phyloP scores from a whole-genome alignment of 495 filamentous ascomycete genomes.

The Podospora fimiseda region DNA sequence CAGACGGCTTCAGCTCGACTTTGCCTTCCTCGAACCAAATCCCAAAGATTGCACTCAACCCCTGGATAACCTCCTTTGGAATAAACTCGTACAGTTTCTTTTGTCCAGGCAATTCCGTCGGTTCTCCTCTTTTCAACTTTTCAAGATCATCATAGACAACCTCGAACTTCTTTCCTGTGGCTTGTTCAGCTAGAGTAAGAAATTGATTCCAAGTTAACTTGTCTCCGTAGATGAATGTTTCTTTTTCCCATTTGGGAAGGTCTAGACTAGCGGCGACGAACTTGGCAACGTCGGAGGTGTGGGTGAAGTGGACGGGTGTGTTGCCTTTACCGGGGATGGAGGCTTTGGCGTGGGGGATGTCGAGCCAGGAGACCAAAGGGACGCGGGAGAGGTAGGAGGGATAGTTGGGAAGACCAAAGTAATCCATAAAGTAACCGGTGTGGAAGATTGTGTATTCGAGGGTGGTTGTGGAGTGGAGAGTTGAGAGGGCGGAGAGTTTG shows the following conservation, averaged over 20 bases:
- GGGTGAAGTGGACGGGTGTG: conserved; percentile 43
- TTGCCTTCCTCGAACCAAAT: conserved; percentile 21
- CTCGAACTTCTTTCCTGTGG: conserved; percentile 43
- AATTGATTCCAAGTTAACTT: conserved; percentile 44
- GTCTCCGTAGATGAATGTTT: conserved; percentile 41
- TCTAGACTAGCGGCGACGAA: conserved; percentile 44
- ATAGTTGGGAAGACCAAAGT: conserved; percentile 44
- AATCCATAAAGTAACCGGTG: conserved; percentile 52
- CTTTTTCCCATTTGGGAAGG: conserved; percentile 41
- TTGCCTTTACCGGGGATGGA: conserved; percentile 49
- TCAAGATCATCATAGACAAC: conserved; percentile 45
- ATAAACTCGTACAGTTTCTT: conserved; percentile 24
- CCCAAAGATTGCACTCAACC: conserved; percentile 27
- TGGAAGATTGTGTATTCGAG: conserved; percentile 46
- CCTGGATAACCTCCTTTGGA: conserved; percentile 31
- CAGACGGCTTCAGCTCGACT: conserved; percentile 21
- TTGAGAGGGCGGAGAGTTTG: conserved; percentile 11
- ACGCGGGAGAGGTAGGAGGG: conserved; percentile 36
- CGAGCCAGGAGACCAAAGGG: conserved; percentile 33
- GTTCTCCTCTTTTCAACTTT: conserved; percentile 37
- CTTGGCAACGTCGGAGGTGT: conserved; percentile 46
- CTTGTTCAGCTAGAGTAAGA: conserved; percentile 38
- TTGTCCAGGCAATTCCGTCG: conserved; percentile 41
- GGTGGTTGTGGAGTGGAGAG: conserved; percentile 14
- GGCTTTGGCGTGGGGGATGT: conserved; percentile 40